phyloP scores from a whole-genome alignment of 2,329 filamentous ascomycete genomes.

The Aschersonia sp. region DNA sequence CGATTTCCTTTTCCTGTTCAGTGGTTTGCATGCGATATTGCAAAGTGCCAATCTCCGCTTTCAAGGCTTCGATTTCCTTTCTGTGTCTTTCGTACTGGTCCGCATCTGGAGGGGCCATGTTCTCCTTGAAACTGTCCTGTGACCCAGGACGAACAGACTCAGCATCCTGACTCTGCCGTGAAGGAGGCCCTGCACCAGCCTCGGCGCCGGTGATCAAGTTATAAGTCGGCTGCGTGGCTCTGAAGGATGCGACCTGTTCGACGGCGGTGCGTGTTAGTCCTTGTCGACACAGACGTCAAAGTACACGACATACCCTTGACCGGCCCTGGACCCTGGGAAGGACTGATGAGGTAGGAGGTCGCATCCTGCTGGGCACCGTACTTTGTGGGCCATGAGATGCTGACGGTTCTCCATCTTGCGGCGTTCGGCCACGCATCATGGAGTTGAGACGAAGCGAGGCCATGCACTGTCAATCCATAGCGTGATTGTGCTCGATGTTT shows the following conservation, averaged over 20 bases:
- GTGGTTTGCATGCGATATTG: constrained; percentile 77
- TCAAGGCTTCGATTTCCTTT: constrained; percentile 58
- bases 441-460: not conserved
- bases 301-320: constrained; percentile 17
- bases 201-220: constrained; percentile 44
- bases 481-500: no score
- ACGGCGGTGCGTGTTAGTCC: constrained; percentile 1
- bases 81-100: constrained; percentile 44
- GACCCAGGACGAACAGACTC: constrained; percentile 32
- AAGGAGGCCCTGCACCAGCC: constrained; percentile 20
- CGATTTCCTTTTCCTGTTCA: constrained; percentile 77
- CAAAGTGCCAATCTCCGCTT: constrained; percentile 77
- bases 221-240: constrained; percentile 40
- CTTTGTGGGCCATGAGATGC: constrained; percentile 13
- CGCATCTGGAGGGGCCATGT: constrained; percentile 42
- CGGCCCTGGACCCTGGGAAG: constrained; percentile 22
- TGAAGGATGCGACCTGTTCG: constrained; percentile 28
- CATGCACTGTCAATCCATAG: no score
- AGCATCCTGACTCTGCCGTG: constrained; percentile 24
- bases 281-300: not conserved
- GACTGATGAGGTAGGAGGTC: constrained; percentile 19
- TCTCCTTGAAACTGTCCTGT: constrained; percentile 44
- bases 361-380: constrained; percentile 17
- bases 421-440: constrained; percentile 18
- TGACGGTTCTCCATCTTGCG: constrained; percentile 15